Evolutionary conservation across 2,329 filamentous ascomycete species (phyloP), one percentile per base, ranked within the genome.

Genomic region (Karstenula rhodostoma): DNA sequence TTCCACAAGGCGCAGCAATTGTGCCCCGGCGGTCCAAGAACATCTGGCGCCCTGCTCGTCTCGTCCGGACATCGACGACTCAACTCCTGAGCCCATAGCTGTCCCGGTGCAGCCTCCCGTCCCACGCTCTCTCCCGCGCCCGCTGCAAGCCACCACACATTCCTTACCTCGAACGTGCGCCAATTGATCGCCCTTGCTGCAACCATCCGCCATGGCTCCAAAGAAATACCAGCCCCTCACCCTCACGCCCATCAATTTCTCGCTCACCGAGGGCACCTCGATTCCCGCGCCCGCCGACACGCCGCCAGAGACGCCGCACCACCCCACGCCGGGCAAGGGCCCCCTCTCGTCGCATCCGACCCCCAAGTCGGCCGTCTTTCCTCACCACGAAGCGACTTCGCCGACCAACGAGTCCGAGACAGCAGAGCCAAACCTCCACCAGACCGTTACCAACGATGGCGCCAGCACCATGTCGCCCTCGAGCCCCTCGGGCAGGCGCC

Each of bases 261-360:
- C 77, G 48, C 74, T 79, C 57, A 80, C 78, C 37, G 77, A 78
- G 47, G 78, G 78, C 59, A 79, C 78, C 51, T 72, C 74, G 56
- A 79, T 79, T 64, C 78, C 77, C 40, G 76, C 78, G 33, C 78
- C 78, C 49, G 76, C 64, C 59, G 77, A 78, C 61, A 77, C 77
- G 44, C 78, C 78, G 48, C 77, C 77, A 55, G 69, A 74, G 17
- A 72, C 74, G 13, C 75, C 76, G 25, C 76, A 77, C 33, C 76
- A 75, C 19, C 77, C 77, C 10, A 78, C 77, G 43, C 75, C 75
- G 27, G 76, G 76, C 43, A 70, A 71, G 55, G 78, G 77, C 12
- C 77, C 77, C 33, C 74, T 80, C 29, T 77, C 76, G 13, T 80
- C 78, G 58, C 78, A 80, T 62, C 78, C 78, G 10, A 78, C 77